These are phyloP conservation scores for Cetraspora pellucida DNA, from an alignment of 192 early-diverging fungal species.

Conservation along the genomic window DNA sequence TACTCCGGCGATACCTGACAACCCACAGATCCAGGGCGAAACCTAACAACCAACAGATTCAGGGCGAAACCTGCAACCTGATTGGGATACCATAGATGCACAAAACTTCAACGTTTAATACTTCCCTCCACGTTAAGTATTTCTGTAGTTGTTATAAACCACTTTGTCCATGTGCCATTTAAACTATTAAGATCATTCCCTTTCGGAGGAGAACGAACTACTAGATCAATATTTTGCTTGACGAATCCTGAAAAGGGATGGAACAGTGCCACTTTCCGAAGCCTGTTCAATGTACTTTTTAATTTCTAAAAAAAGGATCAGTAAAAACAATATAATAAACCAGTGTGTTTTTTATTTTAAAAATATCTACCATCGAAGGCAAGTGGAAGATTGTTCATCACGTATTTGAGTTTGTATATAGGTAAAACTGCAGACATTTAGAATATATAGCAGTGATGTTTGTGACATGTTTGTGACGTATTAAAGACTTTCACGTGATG, in stretches of 20 bases:
- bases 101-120: background rate
- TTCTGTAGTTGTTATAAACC: background rate
- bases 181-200: slow-evolving; percentile 2
- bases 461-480: no score
- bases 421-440: no score
- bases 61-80: background rate
- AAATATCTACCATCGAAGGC: slow-evolving; percentile 12
- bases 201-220: slow-evolving; percentile 18
- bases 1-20: no score
- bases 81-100: slow-evolving; percentile 7
- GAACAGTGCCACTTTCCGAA: background rate
- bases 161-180: slow-evolving; percentile 3
- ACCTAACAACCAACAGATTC: no score
- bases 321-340: background rate
- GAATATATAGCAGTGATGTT: no score
- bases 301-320: slow-evolving; percentile 18
- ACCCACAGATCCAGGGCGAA: no score
- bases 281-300: slow-evolving; percentile 16
- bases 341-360: background rate
- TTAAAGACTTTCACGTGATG: no score
- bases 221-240: slow-evolving; percentile 3
- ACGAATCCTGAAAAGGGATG: background rate
- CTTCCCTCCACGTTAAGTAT: slow-evolving; percentile 15
- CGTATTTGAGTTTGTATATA: no score
- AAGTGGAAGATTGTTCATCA: background rate